Conservation (phyloP, 2,329 filamentous ascomycete genomes). For the Pestalotiopsis sp. region DNA sequence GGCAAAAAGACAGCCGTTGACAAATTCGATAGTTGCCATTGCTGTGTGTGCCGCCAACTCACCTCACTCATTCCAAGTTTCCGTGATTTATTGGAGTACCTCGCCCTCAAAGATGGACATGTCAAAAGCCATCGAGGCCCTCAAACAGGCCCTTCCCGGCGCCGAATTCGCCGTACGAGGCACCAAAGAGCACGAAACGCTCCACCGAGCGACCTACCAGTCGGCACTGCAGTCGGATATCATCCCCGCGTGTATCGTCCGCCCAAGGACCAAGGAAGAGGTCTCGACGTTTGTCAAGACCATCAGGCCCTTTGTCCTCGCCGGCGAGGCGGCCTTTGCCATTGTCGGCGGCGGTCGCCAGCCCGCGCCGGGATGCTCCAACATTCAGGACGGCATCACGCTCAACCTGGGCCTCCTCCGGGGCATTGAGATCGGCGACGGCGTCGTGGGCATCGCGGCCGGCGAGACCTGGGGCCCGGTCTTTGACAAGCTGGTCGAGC, state of each 20-base stretch:
- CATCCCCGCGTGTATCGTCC: neutral
- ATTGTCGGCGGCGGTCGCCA: neutral
- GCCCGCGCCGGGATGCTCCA: neutral
- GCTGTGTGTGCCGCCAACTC: no score
- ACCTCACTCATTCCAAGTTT: no score
- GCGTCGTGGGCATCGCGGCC: neutral
- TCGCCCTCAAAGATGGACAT: neutral
- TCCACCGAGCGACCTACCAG: neutral
- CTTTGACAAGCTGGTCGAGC: neutral
- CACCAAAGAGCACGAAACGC: neutral
- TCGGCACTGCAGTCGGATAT: conserved; percentile 3
- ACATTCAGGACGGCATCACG: neutral
- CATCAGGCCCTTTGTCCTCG: neutral
- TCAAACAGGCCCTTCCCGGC: neutral
- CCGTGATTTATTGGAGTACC: no score
- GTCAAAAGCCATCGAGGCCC: neutral
- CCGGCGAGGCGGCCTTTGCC: neutral
- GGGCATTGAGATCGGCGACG: neutral
- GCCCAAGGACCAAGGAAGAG: neutral
- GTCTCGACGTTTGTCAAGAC: conserved; percentile 1
- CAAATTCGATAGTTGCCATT: no score
- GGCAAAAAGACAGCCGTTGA: no score
- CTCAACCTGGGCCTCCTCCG: neutral
- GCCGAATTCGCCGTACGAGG: neutral
- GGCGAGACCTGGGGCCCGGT: neutral